Evolutionary conservation across 2,329 filamentous ascomycete species (phyloP), one percentile per base, ranked within the genome.

Genomic region (Ceratocystis diversiconidia): DNA sequence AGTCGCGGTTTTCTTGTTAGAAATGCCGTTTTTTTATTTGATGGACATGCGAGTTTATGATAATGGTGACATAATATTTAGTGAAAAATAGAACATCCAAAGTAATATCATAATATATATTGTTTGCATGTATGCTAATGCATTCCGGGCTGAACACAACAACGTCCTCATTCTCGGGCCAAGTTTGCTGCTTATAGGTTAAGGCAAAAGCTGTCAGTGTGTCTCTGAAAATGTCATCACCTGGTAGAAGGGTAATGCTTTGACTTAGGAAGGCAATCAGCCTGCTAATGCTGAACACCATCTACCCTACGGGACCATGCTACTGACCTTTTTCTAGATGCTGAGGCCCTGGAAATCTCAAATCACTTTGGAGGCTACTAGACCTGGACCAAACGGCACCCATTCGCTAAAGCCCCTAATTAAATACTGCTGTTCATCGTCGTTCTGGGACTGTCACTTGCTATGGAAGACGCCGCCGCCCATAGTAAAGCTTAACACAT

Each of bases 391-490:
- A 70, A 83, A 86, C 0, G 87, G 88, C 4, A 85, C 87, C 85
- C 87, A 90, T 69, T 84, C 85, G 73, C 90, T 87, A 69, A 89
- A 90, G 2, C 86, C 84, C 73, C 90, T 90, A 46, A 86, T 87
- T 15, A 88, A 75, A 0, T 80, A 81, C 86, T 86, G 89, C 74
- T 90, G 87, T 0, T 85, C 81, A 17, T 85, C 85, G 17, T 85
- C 85, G 50, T 79, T 80, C 73, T 85, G 81, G 68, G 88, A 74
- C 74, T 90, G 87, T 85, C 87, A 91, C 69, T 89, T 86, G 50
- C 88, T 83, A 75, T 90, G 87, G 10, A 85, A 89, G n/a, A 92
- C 82, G 73, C 92, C 89, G 74, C 92, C 89, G 64, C 88, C 87
- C 43, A 89, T 81, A 1, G 85, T 79, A 72, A 91, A 92, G 4